Conservation (phyloP, 2,329 filamentous ascomycete species). For the Paraconiothyrium sp. region DNA sequence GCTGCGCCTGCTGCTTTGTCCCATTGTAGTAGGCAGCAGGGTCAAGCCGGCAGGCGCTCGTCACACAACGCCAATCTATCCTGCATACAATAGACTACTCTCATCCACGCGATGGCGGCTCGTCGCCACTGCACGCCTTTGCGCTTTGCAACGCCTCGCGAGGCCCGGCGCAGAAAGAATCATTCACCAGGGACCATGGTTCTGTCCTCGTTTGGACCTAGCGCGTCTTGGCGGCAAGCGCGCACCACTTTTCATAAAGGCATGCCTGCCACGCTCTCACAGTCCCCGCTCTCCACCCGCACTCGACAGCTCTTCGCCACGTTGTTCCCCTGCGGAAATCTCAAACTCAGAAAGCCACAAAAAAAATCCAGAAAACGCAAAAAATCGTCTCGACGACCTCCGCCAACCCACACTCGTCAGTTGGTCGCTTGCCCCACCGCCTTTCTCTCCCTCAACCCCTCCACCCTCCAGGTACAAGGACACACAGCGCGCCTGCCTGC, state of each 20-base stretch:
- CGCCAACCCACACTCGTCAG: constrained; percentile 36
- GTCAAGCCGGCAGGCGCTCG: neutral
- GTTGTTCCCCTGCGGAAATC: constrained; percentile 43
- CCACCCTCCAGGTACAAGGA: constrained; percentile 30
- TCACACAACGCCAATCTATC: constrained; percentile 1
- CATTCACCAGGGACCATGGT: constrained; percentile 12
- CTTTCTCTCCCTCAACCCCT: constrained; percentile 32
- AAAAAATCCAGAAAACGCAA: constrained; percentile 52
- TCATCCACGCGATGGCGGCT: neutral
- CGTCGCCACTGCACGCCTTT: neutral
- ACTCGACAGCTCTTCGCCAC: constrained; percentile 36
- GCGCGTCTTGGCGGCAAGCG: constrained; percentile 12
- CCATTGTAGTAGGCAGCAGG: neutral
- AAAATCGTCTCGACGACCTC: constrained; percentile 45
- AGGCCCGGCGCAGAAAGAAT: constrained; percentile 7
- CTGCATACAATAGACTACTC: neutral
- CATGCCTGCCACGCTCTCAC: constrained; percentile 20
- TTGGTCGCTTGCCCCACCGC: constrained; percentile 42
- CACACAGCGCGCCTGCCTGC: constrained; percentile 33
- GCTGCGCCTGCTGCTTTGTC: neutral
- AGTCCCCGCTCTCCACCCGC: constrained; percentile 31
- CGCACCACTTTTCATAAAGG: constrained; percentile 14
- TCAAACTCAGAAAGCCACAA: constrained; percentile 51
- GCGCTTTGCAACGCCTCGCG: neutral
- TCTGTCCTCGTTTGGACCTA: constrained; percentile 14